Base-by-base conservation (phyloP, 1,139 yeast species). In the Suhomyces terraborum region DNA sequence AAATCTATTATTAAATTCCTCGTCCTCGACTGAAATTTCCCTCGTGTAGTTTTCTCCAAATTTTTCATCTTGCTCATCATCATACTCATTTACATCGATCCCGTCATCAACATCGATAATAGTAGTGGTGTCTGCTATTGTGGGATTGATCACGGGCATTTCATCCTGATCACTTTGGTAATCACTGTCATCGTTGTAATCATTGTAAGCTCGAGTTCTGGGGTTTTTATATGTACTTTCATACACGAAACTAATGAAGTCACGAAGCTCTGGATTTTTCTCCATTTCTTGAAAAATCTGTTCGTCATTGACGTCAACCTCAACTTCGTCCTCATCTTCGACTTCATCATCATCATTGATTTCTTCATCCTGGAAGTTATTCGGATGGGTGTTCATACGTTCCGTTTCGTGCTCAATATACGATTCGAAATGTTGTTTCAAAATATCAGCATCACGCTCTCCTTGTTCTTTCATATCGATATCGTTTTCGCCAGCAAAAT, bases 181-280 rank as follows among this genome's bases (percentile, higher is more conserved):
- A 20, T 50, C 54, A 28, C 56, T 53, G 17, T 52, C 56, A 29
- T 53, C 49, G 32, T 50, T 49, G 29, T 50, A 47, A 6, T 26
- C n/a, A n/a, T n/a, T 25, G 13, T 17, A 24, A 16, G 6, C 19
- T 6, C 30, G 16, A 9, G 27, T 9, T 16, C 16, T 25, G 6
- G 28, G 22, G 8, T 35, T 25, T 25, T 32, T 32, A n/a, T 33
- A 19, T 19, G 31, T 34, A 12, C 38, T 36, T 28, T 47, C 47
- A 8, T 40, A 23, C 8, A 42, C 32, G 23, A 40, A 52, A 35
- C 44, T 48, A 7, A 36, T 40, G 28, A 52, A 48, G 26, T 52
- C 56, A 8, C 32, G 29, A 16, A 46, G 42, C 16, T 49, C 50
- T 2, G 47, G 41, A 6, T 37, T 41, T 2, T 38, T 26, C 8